Base-by-base conservation (phyloP, 2,329 filamentous ascomycete species). In the Aquanectria penicillioides region DNA sequence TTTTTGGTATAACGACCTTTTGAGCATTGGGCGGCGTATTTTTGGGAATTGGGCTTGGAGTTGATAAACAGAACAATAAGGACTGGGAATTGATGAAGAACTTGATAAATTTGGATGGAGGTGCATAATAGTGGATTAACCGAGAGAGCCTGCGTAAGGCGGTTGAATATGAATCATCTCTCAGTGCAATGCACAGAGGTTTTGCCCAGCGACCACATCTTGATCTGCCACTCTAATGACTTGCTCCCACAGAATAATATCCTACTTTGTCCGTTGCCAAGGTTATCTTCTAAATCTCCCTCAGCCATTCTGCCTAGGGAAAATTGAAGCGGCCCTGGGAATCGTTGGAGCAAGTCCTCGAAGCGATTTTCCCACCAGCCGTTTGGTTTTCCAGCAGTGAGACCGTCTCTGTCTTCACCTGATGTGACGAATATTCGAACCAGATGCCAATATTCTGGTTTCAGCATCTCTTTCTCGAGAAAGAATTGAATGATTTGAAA, bases 231-330 rank as follows among this genome's bases (percentile, higher is more conserved):
- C 49, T 69, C 61, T 4, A 69, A 34, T 4, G 66, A 59, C 33
- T 68, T 69, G 55, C 65, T 69, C 6, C 66, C 66, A 28, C 65
- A 69, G n/a, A 68, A 68, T 3, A 66, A 23, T 3, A 66, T 25
- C 4, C 37, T 17, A 1, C 6, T 37, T 5, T 17, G 12, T 11
- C 8, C 23, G 2, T 29, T n/a, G 25, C 8, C 8, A 6, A 40
- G 10, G 0, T 18, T 17, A 3, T 6, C n/a, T 7, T 26, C 13
- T 8, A 67, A 1, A 13, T 63, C 52, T 2, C 52, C 54, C 12
- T 23, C 17, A 1, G 38, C 5, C 49, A 68, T 65, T 28, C 65
- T 53, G 2, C 60, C 41, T 13, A 28, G 34, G 2, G 17, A 18
- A 28, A 57, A 46, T 13, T 13, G n/a, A n/a, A 62, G 11, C 11